A percentile compares a stretch with the other conserved stretches of the same genome.
phyloP scores from a whole-genome alignment of 192 early-diverging fungal species.

The Coemansia asiatica region DNA sequence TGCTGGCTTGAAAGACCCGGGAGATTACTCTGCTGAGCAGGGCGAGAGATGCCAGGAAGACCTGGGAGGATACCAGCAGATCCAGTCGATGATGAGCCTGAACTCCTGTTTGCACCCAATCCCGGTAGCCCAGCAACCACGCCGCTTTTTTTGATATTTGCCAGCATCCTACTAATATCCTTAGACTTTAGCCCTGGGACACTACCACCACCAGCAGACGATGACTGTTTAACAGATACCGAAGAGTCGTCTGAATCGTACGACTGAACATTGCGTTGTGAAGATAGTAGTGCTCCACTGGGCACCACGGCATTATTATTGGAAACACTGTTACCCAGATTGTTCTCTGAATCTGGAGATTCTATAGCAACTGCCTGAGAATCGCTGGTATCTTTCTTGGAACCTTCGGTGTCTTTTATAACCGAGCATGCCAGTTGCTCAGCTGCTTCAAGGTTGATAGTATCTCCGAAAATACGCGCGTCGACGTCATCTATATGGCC shows the following conservation, averaged over 20 bases:
- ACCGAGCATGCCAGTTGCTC: constrained; percentile 16
- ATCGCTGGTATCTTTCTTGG: no score
- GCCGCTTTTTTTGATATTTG: constrained; percentile 35
- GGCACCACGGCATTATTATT: neutral
- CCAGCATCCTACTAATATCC: constrained; percentile 37
- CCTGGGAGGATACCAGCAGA: constrained; percentile 17
- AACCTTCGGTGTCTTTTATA: neutral
- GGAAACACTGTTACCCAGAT: neutral
- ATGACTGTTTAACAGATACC: neutral
- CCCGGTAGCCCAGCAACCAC: constrained; percentile 19
- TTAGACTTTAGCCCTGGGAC: constrained; percentile 37
- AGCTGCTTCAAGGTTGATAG: constrained; percentile 22
- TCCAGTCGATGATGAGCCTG: neutral
- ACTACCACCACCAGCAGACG: constrained; percentile 11
- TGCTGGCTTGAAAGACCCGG: constrained; percentile 13
- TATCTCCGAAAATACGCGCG: constrained; percentile 32
- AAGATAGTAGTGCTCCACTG: neutral
- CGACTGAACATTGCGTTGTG: neutral
- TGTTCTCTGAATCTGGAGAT: no score
- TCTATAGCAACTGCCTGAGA: no score
- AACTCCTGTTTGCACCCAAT: constrained; percentile 3
- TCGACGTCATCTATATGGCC: constrained; percentile 25
- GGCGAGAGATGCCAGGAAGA: constrained; percentile 2
- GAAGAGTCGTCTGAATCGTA: neutral
- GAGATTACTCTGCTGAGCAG: neutral